Evolutionary conservation across 2,329 filamentous ascomycete species (phyloP), one percentile per base, ranked within the genome.

Genomic region (Orbilia oligospora): DNA sequence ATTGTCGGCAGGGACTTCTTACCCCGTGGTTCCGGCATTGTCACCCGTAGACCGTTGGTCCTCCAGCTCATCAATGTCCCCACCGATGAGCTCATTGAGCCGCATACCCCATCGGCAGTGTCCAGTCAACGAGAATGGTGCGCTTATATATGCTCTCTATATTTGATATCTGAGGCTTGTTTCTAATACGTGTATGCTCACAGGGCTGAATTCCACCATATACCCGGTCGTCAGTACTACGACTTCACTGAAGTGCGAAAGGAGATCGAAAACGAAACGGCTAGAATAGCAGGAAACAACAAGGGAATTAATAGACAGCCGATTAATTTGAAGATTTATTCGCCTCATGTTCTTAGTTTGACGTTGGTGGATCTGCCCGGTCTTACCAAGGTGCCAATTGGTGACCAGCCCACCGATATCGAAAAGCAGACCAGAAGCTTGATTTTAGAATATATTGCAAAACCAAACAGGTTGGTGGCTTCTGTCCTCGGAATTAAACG

Each of bases 281-380:
- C 93, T 76, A 91, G 96, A 82, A 97, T 99, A 87, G 93, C 92
- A 76, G 96, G 96, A 82, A 97, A 90, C 86, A 99, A 99, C 87
- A 98, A 98, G 86, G 96, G 96, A 83, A 99, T 99, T 87, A 97
- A 97, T 85, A 89, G 96, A 80, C 93, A 97, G 84, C 94, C 96
- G 76, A 99, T 99, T 85, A 98, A 99, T 86, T 89, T 99, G 81
- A 98, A 98, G 85, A 96, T 99, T 80, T 99, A 97, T 87, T 98
- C 96, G 55, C 94, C 96, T 24, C 92, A 97, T 84, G 96, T 99
- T 77, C 89, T 99, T 79, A 99, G 97, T 85, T 87, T 99, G 85
- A 99, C 96, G 1, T 87, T 99, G 82, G 96, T 99, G 79, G 96
- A 99, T 88, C 86, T 99, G 83, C 96, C 96, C 2, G 96, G 96